Evolutionary conservation across 164 flowering plant genomes (phyloP).

Genomic region (Piper longum): DNA sequence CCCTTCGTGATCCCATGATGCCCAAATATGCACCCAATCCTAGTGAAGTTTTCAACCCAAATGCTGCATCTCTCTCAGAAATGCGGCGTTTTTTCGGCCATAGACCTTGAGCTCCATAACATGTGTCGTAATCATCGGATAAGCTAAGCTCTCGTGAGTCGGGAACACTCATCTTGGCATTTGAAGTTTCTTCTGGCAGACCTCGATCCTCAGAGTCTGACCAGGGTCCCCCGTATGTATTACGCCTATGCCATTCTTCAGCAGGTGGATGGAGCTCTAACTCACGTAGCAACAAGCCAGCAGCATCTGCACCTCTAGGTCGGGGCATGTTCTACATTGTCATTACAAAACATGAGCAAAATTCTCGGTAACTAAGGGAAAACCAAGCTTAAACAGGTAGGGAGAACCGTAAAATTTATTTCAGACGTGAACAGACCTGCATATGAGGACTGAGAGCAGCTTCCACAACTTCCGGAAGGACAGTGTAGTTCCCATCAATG

Average conservation of each 20-base stretch:
- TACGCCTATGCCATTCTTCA: slow-evolving; percentile 97
- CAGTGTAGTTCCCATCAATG: slow-evolving; percentile 95
- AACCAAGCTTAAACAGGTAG: background rate
- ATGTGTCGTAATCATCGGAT: slow-evolving; percentile 29
- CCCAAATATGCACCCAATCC: slow-evolving; percentile 93
- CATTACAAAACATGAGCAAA: background rate
- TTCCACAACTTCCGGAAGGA: slow-evolving; percentile 93
- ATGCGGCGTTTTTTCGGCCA: slow-evolving; percentile 98
- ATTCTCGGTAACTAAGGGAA: background rate
- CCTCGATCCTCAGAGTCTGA: slow-evolving; percentile 68
- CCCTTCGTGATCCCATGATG: slow-evolving; percentile 98
- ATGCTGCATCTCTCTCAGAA: slow-evolving; percentile 98
- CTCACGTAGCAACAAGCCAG: slow-evolving; percentile 92
- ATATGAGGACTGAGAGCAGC: slow-evolving; percentile 98
- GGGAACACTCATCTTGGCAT: slow-evolving; percentile 13
- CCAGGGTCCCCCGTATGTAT: slow-evolving; percentile 97
- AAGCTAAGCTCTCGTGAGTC: slow-evolving; percentile 31
- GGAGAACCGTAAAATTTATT: background rate
- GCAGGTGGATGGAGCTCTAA: slow-evolving; percentile 97
- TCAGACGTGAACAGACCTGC: slow-evolving; percentile 52
- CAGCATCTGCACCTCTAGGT: slow-evolving; percentile 99
- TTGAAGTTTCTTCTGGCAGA: slow-evolving; percentile 39
- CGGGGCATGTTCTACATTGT: slow-evolving; percentile 83
- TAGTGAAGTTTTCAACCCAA: slow-evolving; percentile 87
- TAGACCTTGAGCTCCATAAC: slow-evolving; percentile 47